phyloP scores from a whole-genome alignment of 257 asterid genomes.

The Ocimum tenuiflorum region DNA sequence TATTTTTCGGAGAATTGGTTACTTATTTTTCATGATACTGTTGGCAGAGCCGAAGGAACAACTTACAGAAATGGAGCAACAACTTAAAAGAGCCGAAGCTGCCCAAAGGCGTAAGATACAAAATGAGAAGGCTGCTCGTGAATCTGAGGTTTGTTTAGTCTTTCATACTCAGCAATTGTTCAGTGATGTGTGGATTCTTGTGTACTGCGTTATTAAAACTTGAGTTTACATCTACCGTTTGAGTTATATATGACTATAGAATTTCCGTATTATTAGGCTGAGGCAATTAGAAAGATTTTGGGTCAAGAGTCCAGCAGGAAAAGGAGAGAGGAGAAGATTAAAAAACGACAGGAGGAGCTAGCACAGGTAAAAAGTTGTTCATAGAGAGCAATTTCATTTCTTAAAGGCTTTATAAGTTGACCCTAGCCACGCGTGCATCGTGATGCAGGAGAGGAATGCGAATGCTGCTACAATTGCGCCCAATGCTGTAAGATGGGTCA shows the following conservation, averaged over 20 bases:
- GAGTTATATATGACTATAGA: neutral
- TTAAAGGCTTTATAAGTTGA: neutral
- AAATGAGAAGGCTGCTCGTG: slow-evolving; percentile 77
- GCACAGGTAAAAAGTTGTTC: slow-evolving; percentile 43
- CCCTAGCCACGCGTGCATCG: neutral
- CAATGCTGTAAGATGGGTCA: slow-evolving; percentile 65
- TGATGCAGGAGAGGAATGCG: slow-evolving; percentile 55
- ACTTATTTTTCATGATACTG: slow-evolving; percentile 7
- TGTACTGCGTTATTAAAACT: neutral
- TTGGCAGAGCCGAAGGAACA: slow-evolving; percentile 66
- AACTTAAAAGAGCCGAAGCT: slow-evolving; percentile 78
- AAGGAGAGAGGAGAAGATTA: slow-evolving; percentile 62
- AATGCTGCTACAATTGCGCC: slow-evolving; percentile 34
- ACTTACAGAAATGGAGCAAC: slow-evolving; percentile 69
- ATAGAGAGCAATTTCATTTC: neutral
- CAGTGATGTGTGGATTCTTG: neutral
- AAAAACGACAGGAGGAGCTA: slow-evolving; percentile 49
- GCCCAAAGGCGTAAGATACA: slow-evolving; percentile 75
- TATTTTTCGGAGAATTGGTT: slow-evolving; percentile 6
- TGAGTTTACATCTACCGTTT: neutral
- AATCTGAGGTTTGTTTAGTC: slow-evolving; percentile 55
- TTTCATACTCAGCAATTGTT: neutral
- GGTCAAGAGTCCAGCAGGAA: slow-evolving; percentile 91
- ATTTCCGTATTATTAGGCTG: slow-evolving; percentile 45
- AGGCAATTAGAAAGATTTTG: slow-evolving; percentile 78